phyloP scores from a whole-genome alignment of 2,329 filamentous ascomycete genomes.

The Phaeosphaeria sp. region DNA sequence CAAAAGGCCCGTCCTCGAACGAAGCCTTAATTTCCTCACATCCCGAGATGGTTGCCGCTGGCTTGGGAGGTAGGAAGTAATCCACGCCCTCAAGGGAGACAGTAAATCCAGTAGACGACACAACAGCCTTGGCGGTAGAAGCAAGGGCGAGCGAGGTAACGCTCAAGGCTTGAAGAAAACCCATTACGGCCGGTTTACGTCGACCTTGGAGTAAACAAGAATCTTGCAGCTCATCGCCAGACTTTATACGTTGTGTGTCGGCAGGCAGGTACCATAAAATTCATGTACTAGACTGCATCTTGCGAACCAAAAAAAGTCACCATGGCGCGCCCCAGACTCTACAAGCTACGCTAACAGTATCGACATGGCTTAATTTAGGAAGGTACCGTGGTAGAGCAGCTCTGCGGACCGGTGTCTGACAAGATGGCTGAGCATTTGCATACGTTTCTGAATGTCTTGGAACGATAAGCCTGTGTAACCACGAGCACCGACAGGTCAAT shows the following conservation, averaged over 20 bases:
- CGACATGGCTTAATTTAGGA: not conserved
- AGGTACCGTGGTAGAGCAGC: not conserved
- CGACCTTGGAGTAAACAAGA: not conserved
- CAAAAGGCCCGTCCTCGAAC: constrained; percentile 32
- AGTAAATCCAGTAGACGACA: constrained; percentile 49
- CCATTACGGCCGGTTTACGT: constrained; percentile 13
- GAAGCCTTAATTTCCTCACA: constrained; percentile 23
- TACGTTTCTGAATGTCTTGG: not conserved
- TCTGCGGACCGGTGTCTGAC: not conserved
- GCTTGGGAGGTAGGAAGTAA: constrained; percentile 50
- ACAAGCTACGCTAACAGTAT: not conserved
- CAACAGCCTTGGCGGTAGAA: constrained; percentile 20
- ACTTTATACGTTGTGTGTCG: not conserved
- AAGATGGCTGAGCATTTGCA: not conserved
- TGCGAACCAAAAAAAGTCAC: not conserved
- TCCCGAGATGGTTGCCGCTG: constrained; percentile 41
- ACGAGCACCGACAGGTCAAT: not conserved
- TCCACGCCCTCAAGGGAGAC: constrained; percentile 47
- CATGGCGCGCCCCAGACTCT: not conserved
- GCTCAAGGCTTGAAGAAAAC: constrained; percentile 6
- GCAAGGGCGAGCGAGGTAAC: constrained; percentile 10
- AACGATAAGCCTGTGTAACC: constrained; percentile 9
- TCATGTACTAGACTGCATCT: not conserved
- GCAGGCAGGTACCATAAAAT: not conserved
- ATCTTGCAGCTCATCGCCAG: not conserved